Base-by-base conservation (phyloP, 1,284 basidiomycete species). In the Anthracocystis walkeri region DNA sequence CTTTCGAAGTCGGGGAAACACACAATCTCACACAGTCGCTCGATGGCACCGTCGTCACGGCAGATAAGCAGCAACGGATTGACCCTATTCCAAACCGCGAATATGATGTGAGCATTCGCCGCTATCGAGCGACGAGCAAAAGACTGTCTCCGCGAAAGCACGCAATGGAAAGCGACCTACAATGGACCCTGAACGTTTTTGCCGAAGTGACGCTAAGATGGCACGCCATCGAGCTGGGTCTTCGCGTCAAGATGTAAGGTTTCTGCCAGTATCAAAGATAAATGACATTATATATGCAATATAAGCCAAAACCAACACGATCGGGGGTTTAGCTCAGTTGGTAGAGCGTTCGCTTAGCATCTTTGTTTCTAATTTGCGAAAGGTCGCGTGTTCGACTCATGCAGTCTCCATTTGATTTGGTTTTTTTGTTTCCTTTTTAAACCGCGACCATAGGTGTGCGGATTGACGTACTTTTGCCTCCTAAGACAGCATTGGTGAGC, bases 341-440 rank as follows among this genome's bases (percentile, higher is more conserved):
- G 76, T 75, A 75, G 76, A 77, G 75, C 75, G 70, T 77, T 77
- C 70, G 75, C 75, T 77, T 77, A 77, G 75, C 75, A 77, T 66
- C 48, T 48, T 60, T 2, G 10, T 57, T 55, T 50, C 66, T 75
- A 69, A 65, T 11, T 57, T 77, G 75, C 66, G 75, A 77, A 77
- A 77, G 75, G 75, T 77, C 75, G 75, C 75, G 75, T 77, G 75
- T 77, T 77, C 75, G 66, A 77, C 75, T 77, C 75, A 74, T 77
- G 75, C 75, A 77, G 75, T 77, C 75, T 77, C 75, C 75, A 77
- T 21, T 48, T 21, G 21, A 21, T 12, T 52, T 58, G 54, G 25
- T 50, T 40, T 58, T 44, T 45, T 40, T 23, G 23, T 55, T 65
- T 51, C 8, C 33, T 12, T 10, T 25, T 21, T n/a, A n/a, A n/a